Evolutionary conservation across 768 basidiomycete species (phyloP), one percentile per base, ranked within the genome.

Genomic region (Pluteus cervinus): DNA sequence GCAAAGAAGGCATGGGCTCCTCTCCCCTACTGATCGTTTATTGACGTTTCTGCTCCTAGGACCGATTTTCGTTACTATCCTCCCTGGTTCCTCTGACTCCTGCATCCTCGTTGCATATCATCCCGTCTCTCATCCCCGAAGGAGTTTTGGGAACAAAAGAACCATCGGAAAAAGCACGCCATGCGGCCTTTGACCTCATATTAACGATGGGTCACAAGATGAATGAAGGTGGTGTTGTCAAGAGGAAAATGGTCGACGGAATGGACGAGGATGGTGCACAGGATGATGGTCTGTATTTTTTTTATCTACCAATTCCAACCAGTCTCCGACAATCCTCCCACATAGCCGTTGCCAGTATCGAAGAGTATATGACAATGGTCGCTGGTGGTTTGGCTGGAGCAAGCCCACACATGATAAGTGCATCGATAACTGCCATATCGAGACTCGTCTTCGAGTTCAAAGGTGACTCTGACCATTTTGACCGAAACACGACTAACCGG

Each of bases 351-450:
- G 93, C 91, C 0, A 87, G 58, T 50, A 71, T 93, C 30, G 81
- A 90, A 48, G 96, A 98, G 56, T 98, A 87, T 56, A 70, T 98
- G 66, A 99, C 87, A 3, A 98, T 99, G 93, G 68, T 97, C 20
- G 88, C 88, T 24, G 93, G 91, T 48, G 96, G 96, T 40, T 63
- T 98, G 32, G 92, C 91, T 7, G 93, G 90, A 15, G 82, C 86
- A 10, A 87, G 79, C 8, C 92, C 94, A 0, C 96, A 99, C 55
- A 98, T 96, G 91, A 94, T 98, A 56, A 94, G 92, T 53, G 96
- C 96, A 2, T 89, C 90, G 1, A 80, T 98, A 36, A 97, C 92
- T 5, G 89, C 91, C 0, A 79, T 99, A 37, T 93, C 93, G 2
- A 78, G 96, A 16, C 69, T 98, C 9, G 71, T 97, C 12, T 99